These are phyloP conservation scores for Chrysoporthe austroafricana DNA, from an alignment of 2,329 filamentous ascomycete species.

Conservation along the genomic window DNA sequence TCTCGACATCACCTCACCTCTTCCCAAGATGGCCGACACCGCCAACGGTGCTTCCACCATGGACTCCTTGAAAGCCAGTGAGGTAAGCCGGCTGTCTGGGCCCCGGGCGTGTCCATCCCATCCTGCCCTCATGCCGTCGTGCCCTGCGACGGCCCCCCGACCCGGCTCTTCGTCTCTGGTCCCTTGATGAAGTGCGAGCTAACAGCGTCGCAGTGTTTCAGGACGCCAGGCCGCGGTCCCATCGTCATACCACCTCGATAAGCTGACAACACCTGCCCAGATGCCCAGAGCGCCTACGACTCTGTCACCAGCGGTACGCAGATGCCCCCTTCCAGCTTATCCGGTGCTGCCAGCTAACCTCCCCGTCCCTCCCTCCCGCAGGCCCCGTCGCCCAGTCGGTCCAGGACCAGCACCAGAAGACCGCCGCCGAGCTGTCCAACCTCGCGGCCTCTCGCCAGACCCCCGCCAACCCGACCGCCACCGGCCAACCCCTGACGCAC, in stretches of 20 bases:
- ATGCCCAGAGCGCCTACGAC: conserved; percentile 54
- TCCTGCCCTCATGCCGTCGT: background rate
- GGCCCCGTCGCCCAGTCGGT: conserved; percentile 64
- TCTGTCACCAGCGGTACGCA: conserved; percentile 51
- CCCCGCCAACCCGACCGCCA: conserved; percentile 57
- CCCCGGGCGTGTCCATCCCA: too few species aligned
- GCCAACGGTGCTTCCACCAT: conserved; percentile 52
- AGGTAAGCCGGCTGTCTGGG: conserved; percentile 44
- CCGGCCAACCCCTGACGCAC: conserved; percentile 66
- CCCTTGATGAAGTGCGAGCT: conserved; percentile 32
- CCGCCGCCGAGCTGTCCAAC: conserved; percentile 59
- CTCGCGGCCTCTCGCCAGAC: conserved; percentile 61
- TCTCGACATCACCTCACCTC: conserved; percentile 23
- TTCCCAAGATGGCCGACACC: conserved; percentile 46
- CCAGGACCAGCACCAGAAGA: conserved; percentile 60
- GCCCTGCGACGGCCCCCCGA: background rate
- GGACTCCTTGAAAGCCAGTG: conserved; percentile 57
- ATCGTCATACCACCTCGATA: conserved; percentile 31
- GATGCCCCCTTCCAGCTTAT: background rate
- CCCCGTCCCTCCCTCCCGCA: conserved; percentile 35
- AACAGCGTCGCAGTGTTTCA: conserved; percentile 43
- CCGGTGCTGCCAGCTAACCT: background rate
- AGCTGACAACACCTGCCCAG: conserved; percentile 44
- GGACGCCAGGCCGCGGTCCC: conserved; percentile 24
- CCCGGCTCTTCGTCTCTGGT: background rate